Conservation (phyloP, 148 eudicot species). For the Amaranthus palmeri region DNA sequence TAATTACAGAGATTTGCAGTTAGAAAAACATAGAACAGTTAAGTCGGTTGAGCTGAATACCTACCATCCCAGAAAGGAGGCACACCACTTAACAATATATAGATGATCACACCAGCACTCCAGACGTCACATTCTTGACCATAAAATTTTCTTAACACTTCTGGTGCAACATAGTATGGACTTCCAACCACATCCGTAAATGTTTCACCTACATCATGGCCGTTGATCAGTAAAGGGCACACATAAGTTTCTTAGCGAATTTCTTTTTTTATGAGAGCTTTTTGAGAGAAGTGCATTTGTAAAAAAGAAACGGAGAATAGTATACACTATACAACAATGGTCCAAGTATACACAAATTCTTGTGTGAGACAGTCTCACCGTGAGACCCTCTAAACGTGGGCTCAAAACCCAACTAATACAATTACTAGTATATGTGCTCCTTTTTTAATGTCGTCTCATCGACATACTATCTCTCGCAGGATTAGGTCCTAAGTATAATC, state of each 20-base stretch:
- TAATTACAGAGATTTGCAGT: not conserved
- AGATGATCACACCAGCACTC: conserved; percentile 52
- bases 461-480: no score
- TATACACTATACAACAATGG: no score
- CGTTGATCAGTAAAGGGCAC: not conserved
- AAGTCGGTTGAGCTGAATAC: conserved; percentile 1
- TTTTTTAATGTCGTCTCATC: no score
- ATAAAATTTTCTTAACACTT: conserved; percentile 43
- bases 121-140: conserved; percentile 46
- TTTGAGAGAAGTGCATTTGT: no score
- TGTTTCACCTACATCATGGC: conserved; percentile 28
- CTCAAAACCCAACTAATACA: no score
- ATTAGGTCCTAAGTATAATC: no score
- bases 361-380: no score
- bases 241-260: not conserved
- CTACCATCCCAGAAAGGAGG: conserved; percentile 58
- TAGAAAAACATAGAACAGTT: not conserved
- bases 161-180: conserved; percentile 55
- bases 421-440: no score
- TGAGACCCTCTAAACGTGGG: no score
- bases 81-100: conserved; percentile 44
- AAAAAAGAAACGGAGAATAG: no score
- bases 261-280: no score
- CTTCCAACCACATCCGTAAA: conserved; percentile 55
- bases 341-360: no score